Evolutionary conservation across 129 eudicot species (phyloP), one percentile per base, ranked within the genome.

Genomic region (Tagetes patula): DNA sequence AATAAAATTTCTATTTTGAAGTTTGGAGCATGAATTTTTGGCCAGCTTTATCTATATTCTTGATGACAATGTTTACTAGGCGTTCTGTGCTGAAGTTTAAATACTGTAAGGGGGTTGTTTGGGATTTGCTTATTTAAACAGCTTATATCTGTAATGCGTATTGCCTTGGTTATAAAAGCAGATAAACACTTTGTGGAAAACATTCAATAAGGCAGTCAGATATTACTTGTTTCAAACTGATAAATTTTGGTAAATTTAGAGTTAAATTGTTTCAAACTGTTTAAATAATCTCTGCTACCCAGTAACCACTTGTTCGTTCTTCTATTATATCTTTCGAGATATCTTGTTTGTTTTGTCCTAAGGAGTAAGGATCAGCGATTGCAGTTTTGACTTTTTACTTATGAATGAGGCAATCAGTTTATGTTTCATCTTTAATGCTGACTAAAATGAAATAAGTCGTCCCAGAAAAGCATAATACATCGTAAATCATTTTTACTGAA

Each of bases 71-170:
- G 8, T 52, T 8, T 20, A 14, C 34, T 14, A 5, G 34, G 9
- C 27, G 60, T 33, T 54, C 36, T 54, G 36, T 30, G 62, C 12
- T 37, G 3, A 10, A 8, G 45, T 37, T 37, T 37, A 12, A 38
- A 13, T 63, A 32, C 14, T 63, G 68, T 6, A 6, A 60, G 30
- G 43, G 45, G 43, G 67, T 61, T 61, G 43, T 61, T 61, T 61
- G 20, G 43, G 67, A 61, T 61, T 58, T 36, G 43, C 67, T 34
- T 58, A 58, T 58, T 9, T 58, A 32, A 58, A 58, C 64, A 58
- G n/a, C 9, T 32, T 32, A 20, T 20, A 20, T 20, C 27, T 20
- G 27, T 2, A 8, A 13, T 58, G 38, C 64, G 2, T 61, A 60
- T 9, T 60, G 41, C 65, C 65, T 60, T 60, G 1, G 64, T 61